Evolutionary conservation across 2,329 filamentous ascomycete species (phyloP).

Genomic region (Ophiostoma novo-ulmi): DNA sequence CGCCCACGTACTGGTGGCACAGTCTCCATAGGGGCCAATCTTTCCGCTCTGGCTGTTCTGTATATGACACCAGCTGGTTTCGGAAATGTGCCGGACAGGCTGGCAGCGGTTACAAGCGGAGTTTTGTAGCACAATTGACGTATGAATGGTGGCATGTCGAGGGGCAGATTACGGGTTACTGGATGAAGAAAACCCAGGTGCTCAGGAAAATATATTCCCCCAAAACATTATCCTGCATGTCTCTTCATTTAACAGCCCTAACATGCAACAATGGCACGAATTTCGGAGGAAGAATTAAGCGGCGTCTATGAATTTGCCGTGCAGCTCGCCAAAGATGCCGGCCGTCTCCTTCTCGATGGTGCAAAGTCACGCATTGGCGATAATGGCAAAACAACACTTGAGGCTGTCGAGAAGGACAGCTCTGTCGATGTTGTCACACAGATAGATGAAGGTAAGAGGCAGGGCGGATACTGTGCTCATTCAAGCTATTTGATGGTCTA

Average conservation of each 20-base stretch:
- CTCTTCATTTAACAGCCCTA: neutral
- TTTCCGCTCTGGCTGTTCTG: neutral
- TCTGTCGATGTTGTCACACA: conserved; percentile 74
- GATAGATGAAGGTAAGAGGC: conserved; percentile 51
- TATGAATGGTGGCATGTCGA: neutral
- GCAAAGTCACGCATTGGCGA: conserved; percentile 49
- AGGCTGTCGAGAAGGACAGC: conserved; percentile 60
- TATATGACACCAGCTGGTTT: neutral
- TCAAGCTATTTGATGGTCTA: neutral
- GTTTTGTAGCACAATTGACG: neutral
- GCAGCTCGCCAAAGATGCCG: conserved; percentile 64
- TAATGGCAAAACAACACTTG: conserved; percentile 32
- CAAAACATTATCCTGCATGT: neutral
- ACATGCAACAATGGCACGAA: neutral
- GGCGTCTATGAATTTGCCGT: conserved; percentile 67
- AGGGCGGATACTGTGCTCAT: conserved; percentile 40
- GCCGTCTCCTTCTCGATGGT: conserved; percentile 60
- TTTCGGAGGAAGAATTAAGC: conserved; percentile 48
- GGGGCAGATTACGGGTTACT: neutral
- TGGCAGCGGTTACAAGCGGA: conserved; percentile 21
- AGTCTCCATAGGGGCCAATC: neutral
- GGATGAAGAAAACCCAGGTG: neutral
- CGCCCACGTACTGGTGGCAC: neutral
- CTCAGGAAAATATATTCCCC: neutral
- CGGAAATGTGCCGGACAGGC: conserved; percentile 16